Evolutionary conservation across 2,329 filamentous ascomycete species (phyloP).

Genomic region (Paraphoma chrysanthemicola): DNA sequence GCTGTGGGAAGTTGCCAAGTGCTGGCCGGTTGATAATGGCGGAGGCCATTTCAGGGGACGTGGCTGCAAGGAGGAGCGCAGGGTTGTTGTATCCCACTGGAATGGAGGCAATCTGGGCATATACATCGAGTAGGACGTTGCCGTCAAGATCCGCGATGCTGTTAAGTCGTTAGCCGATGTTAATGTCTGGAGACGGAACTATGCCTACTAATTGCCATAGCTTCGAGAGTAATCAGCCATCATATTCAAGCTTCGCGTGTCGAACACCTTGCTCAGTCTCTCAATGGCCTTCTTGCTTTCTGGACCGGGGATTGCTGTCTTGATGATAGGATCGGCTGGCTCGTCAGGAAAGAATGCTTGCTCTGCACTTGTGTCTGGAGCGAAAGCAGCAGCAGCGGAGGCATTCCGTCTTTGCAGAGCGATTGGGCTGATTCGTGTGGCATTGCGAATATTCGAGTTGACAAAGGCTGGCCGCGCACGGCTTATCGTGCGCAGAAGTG

Average conservation of each 20-base stretch:
- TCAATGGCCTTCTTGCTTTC: slow-evolving; percentile 72
- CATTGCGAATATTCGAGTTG: slow-evolving; percentile 22
- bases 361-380: slow-evolving; percentile 41
- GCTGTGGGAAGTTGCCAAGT: slow-evolving; percentile 87
- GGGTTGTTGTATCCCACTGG: slow-evolving; percentile 94
- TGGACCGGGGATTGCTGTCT: slow-evolving; percentile 75
- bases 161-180: slow-evolving; percentile 10
- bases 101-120: slow-evolving; percentile 92
- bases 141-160: slow-evolving; percentile 73
- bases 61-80: slow-evolving; percentile 71
- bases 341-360: slow-evolving; percentile 66
- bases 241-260: slow-evolving; percentile 81
- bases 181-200: too few relatives aligned
- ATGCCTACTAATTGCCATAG: slow-evolving; percentile 73
- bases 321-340: slow-evolving; percentile 61
- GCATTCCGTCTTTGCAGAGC: slow-evolving; percentile 39
- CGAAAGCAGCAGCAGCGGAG: slow-evolving; percentile 37
- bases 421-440: slow-evolving; percentile 21
- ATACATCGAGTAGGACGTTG: slow-evolving; percentile 76
- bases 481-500: slow-evolving; percentile 36
- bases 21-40: slow-evolving; percentile 88
- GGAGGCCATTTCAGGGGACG: slow-evolving; percentile 78
- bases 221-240: slow-evolving; percentile 48
- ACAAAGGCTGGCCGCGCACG: slow-evolving; percentile 25
- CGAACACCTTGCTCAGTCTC: slow-evolving; percentile 79